Evolutionary conservation across 106 monocot species (phyloP), one percentile per base, ranked within the genome.

Genomic region (Hemerocallis citrina): DNA sequence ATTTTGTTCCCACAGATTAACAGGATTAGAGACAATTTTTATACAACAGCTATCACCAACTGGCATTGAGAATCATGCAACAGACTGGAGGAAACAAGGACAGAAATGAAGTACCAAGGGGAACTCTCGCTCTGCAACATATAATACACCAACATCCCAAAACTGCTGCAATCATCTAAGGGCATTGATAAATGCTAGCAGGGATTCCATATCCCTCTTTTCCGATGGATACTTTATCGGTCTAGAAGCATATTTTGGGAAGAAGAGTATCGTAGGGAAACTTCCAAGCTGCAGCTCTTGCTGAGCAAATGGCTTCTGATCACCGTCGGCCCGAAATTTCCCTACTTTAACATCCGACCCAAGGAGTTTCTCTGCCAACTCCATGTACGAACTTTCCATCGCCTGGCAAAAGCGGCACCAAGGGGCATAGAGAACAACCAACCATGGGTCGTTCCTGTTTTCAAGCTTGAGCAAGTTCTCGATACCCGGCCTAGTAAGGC

Each of bases 351-450:
- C 46, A 0, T 80, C 95, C 0, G 84, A 75, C 0, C 79, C 86
- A 1, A 64, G 35, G 33, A 96, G 73, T 51, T 68, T 74, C 64
- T 84, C 86, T 0, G 95, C 86, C 59, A 96, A 68, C 57, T 91
- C 90, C 12, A 81, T 33, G 48, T 87, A 96, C 0, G 95, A 84
- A 38, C 59, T 59, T 59, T 96, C 95, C 95, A 96, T 62, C 42
- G 82, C 95, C 72, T 96, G 95, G 74, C 95, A 96, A 52, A 91
- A 96, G 2, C 12, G 73, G 79, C 95, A 96, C 95, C 90, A 96
- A 45, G 95, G 95, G 15, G 90, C 95, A 34, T 96, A 96, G 12
- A 91, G 79, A 8, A 96, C 95, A 1, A 96, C 95, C 22, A 96
- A 45, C 95, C 95, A 96, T 28, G 95, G 67, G 38, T 96, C 95